Evolutionary conservation across 2,329 filamentous ascomycete species (phyloP), one percentile per base, ranked within the genome.

Genomic region (Aspergillus quadrilineatus): DNA sequence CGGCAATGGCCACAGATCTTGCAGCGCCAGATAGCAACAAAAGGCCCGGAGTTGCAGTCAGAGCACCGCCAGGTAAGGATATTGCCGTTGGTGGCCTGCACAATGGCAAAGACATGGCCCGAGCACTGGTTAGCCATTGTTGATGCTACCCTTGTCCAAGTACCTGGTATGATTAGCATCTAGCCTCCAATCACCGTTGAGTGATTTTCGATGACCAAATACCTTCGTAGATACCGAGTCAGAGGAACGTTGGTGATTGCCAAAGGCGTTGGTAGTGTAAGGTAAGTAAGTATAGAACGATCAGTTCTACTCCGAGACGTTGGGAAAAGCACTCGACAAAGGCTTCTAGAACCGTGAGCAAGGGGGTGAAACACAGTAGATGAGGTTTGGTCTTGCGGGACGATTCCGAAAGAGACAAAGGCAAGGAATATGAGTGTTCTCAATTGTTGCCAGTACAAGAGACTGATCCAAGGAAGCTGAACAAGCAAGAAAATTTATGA

Each of bases 51-150:
- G 62, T 73, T 75, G 66, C 74, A 76, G 60, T 74, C 70, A 4
- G 72, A 75, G 62, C 74, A 76, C n/a, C 72, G 69, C 74, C 74
- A 76, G 49, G 71, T 73, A 53, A 76, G 64, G 57, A 76, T 75
- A 53, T 74, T 76, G 44, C 74, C 74, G 59, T 76, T 75, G 45
- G 71, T 72, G 9, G 70, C 67, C 60, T 76, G 74, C 36, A 75
- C 63, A 53, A 76, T 74, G 53, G 65, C 68, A 55, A 75, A 75
- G 36, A 65, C 58, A 55, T 76, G 73, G 49, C 71, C 70, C 50
- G 71, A 73, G 55, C 71, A 75, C 53, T 74, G 72, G 60, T 74
- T 75, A 55, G 72, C 73, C 72, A 75, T 75, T 50, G 29, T 65
- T 17, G 57, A 45, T 36, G 49, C 50, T 60, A 50, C 57, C 30